These are phyloP conservation scores for Pichia sp. DNA, from an alignment of 1,139 yeast species.

Conservation along the genomic window DNA sequence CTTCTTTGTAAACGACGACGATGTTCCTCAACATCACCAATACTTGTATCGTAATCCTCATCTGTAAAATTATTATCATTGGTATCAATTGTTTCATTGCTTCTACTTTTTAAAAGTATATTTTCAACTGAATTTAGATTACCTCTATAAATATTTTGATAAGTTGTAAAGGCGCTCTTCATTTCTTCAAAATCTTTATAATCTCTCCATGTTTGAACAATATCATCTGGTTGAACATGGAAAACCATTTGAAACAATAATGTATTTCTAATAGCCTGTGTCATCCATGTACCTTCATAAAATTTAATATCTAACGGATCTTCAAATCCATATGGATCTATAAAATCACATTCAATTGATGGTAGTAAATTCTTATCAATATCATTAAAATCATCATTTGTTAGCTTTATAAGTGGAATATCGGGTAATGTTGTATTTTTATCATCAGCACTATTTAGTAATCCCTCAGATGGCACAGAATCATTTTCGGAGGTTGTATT, in stretches of 20 bases:
- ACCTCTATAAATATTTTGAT: slow-evolving; percentile 38
- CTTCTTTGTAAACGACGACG: slow-evolving; percentile 18
- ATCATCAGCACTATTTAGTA: slow-evolving; percentile 2
- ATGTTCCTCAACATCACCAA: slow-evolving; percentile 12
- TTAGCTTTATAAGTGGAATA: slow-evolving; percentile 19
- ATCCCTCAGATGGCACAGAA: slow-evolving; percentile 3
- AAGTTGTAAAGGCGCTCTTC: slow-evolving; percentile 47
- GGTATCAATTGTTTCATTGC: too few species aligned
- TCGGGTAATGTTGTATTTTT: slow-evolving; percentile 11
- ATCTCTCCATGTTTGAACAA: slow-evolving; percentile 81
- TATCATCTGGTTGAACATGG: slow-evolving; percentile 91
- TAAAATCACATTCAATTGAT: slow-evolving; percentile 34
- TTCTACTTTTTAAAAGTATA: too few species aligned
- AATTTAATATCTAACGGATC: slow-evolving; percentile 80
- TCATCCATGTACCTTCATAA: slow-evolving; percentile 83
- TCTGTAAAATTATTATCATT: not conserved
- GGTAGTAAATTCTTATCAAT: slow-evolving; percentile 25
- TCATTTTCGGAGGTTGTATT: not conserved
- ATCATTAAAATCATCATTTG: slow-evolving; percentile 24
- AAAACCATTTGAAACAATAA: slow-evolving; percentile 75
- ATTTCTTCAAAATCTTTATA: slow-evolving; percentile 65
- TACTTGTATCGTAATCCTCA: not conserved
- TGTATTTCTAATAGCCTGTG: slow-evolving; percentile 80
- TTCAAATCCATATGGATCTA: slow-evolving; percentile 82
- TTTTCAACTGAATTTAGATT: not conserved